Conservation (phyloP, 495 filamentous ascomycete species). For the Aspergillus egyptiacus region DNA sequence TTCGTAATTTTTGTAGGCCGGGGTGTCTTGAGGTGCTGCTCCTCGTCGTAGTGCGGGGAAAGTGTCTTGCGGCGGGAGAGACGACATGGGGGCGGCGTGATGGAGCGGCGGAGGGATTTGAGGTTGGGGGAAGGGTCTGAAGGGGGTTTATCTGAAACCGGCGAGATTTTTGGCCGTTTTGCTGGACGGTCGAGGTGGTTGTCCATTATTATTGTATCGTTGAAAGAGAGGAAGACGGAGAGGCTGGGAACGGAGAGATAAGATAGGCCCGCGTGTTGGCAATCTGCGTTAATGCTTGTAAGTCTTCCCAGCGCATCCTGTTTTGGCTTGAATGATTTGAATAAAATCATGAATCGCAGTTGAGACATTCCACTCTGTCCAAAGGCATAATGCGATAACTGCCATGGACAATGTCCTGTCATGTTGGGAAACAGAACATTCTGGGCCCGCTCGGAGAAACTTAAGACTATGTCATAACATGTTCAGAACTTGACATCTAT, state of each 20-base stretch:
- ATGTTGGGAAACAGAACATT: no score
- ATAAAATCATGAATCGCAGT: no score
- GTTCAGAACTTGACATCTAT: no score
- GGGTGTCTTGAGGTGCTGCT: no score
- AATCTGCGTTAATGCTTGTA: no score
- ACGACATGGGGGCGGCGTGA: slow-evolving; percentile 27
- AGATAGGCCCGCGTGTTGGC: neutral
- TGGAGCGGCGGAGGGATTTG: slow-evolving; percentile 30
- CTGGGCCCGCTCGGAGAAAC: no score
- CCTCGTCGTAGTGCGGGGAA: slow-evolving; percentile 1
- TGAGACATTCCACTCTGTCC: no score
- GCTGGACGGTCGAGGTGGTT: slow-evolving; percentile 9
- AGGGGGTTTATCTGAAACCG: neutral
- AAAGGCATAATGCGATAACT: no score
- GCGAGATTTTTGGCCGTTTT: slow-evolving; percentile 16
- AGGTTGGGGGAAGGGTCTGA: slow-evolving; percentile 6
- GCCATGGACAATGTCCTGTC: no score
- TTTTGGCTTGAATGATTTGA: no score
- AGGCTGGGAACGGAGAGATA: neutral
- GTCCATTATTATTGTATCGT: slow-evolving; percentile 14
- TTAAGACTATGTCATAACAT: no score
- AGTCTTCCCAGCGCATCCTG: no score
- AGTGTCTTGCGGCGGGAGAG: neutral
- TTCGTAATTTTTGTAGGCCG: neutral
- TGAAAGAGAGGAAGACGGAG: neutral